Base-by-base conservation (phyloP, 2,329 filamentous ascomycete species). In the Cadophora gregata region DNA sequence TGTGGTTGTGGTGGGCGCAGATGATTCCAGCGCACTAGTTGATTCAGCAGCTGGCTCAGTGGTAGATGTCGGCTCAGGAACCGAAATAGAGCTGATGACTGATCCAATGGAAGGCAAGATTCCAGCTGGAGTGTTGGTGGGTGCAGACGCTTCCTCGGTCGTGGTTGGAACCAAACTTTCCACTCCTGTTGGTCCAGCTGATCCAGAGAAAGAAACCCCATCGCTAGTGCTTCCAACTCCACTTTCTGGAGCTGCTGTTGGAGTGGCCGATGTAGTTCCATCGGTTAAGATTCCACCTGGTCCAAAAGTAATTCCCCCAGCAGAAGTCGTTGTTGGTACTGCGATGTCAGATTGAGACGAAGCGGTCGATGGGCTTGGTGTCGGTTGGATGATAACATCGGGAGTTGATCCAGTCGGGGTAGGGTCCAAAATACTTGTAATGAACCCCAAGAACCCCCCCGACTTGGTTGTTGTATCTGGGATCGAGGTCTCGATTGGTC, bases 231-330 rank as follows among this genome's bases (percentile, higher is more conserved):
- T 33, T n/a, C 7, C n/a, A n/a, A 16, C 33, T 31, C 38, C 53
- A 56, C 29, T 36, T 31, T 58, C 21, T 21, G 55, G 33, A 38
- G 31, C 27, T 12, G 31, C n/a, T 10, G 31, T 58, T 24, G 42
- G n/a, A 19, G 50, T 65, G 48, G 64, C 21, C 14, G 68, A 65
- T 24, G 68, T 48, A 12, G 72, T 66, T 55, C 62, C 55, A 16
- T 62, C 48, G 4, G 69, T 70, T n/a, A 76, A 45, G 47, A 77
- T 66, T 66, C 74, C 74, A 59, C 74, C 72, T 25, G 75, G 75
- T 12, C 71, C 71, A 64, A 77, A 75, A 8, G 71, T 72, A 51
- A 77, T 77, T 29, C 65, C 75, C 64, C 68, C 67, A 21, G 42
- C 53, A 25, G 71, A 70, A 27, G 62, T 38, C 38, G 69, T 62